Percentiles rank a stretch among this genome's conserved stretches.
phyloP scores from a whole-genome alignment of 2,329 filamentous ascomycete genomes.

The Pseudogymnoascus sp. region DNA sequence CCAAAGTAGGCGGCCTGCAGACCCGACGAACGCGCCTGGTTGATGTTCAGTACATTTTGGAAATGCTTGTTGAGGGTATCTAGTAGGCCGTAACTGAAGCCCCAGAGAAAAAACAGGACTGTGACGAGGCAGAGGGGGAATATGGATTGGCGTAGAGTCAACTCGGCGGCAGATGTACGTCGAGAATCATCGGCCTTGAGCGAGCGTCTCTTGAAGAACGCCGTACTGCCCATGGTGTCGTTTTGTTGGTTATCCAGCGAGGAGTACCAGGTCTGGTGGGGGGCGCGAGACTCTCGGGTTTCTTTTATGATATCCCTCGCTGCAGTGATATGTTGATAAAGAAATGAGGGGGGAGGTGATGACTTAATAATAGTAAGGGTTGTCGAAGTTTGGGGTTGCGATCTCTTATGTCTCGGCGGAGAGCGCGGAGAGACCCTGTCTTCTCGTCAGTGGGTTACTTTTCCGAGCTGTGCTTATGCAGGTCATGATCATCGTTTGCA shows the following conservation, averaged over 20 bases:
- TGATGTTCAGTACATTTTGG: conserved; percentile 33
- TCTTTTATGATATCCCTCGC: background rate
- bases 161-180: conserved; percentile 33
- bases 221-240: background rate
- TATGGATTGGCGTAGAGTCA: conserved; percentile 37
- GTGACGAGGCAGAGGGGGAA: conserved; percentile 38
- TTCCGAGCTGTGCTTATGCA: background rate
- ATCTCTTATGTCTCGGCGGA: background rate
- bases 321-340: background rate
- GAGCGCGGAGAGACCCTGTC: background rate
- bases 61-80: conserved; percentile 36
- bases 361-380: background rate
- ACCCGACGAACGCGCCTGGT: conserved; percentile 4
- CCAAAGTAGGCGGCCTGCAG: conserved; percentile 32
- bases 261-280: background rate
- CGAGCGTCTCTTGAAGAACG: background rate
- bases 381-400: background rate
- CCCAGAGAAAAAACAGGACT: conserved; percentile 45
- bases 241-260: background rate
- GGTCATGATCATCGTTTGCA: background rate
- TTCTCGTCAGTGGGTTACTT: background rate
- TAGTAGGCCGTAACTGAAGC: conserved; percentile 36
- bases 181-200: conserved; percentile 8
- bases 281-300: background rate
- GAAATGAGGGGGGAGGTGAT: background rate